Evolutionary conservation across 495 filamentous ascomycete genomes (phyloP).

Genomic region (Antarctomyces pellizariae): DNA sequence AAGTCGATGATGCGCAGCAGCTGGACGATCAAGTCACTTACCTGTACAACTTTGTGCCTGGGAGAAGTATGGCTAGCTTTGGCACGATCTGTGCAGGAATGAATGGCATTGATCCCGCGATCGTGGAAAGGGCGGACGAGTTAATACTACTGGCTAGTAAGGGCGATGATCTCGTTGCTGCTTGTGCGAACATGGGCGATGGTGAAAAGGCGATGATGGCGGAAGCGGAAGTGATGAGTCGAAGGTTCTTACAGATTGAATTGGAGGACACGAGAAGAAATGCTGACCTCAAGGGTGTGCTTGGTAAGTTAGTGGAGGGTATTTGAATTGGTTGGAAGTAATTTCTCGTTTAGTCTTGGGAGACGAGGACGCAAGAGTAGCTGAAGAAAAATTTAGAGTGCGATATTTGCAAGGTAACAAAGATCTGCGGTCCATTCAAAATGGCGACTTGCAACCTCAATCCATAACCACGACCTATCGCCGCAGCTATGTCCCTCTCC

Average conservation of each 20-base stretch:
- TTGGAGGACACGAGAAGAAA: no score
- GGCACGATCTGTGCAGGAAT: slow-evolving; percentile 68
- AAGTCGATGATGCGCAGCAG: slow-evolving; percentile 34
- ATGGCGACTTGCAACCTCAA: no score
- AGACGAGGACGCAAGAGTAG: no score
- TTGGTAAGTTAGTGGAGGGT: no score
- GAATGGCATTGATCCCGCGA: slow-evolving; percentile 49
- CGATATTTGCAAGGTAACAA: no score
- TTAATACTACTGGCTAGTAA: slow-evolving; percentile 42
- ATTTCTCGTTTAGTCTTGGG: no score
- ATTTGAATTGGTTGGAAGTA: no score
- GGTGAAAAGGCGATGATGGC: slow-evolving; percentile 31
- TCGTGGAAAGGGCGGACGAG: slow-evolving; percentile 56
- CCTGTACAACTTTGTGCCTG: slow-evolving; percentile 48
- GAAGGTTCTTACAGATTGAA: slow-evolving; percentile 14
- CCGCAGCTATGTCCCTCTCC: no score
- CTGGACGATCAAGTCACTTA: slow-evolving; percentile 63
- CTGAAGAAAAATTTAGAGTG: no score
- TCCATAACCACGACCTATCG: no score
- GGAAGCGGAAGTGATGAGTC: slow-evolving; percentile 23
- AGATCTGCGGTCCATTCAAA: no score
- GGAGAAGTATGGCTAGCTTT: slow-evolving; percentile 60
- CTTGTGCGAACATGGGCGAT: slow-evolving; percentile 36
- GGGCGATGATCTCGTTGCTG: slow-evolving; percentile 50
- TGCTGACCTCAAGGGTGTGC: no score